Conservation (phyloP, 2,329 filamentous ascomycete genomes). For the Colletotrichum cordylinicola region DNA sequence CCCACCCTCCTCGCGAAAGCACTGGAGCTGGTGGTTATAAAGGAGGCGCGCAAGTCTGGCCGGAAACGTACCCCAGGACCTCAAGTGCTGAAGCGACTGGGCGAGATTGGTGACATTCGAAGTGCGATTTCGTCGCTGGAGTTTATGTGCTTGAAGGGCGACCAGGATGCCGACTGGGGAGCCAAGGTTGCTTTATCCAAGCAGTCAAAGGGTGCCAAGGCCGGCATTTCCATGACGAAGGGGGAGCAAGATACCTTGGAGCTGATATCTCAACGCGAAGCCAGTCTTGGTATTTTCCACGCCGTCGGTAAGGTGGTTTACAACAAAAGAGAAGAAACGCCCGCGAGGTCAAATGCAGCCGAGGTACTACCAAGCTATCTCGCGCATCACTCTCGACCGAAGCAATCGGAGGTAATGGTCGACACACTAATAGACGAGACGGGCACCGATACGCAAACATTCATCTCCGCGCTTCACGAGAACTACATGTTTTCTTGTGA, state of each 20-base stretch:
- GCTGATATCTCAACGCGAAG: slow-evolving; percentile 84
- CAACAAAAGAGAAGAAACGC: slow-evolving; percentile 79
- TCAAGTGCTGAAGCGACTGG: slow-evolving; percentile 77
- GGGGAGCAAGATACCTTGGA: slow-evolving; percentile 82
- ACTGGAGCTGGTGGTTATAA: slow-evolving; percentile 79
- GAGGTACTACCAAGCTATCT: slow-evolving; percentile 68
- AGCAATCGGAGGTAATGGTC: slow-evolving; percentile 68
- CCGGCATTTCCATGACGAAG: slow-evolving; percentile 67
- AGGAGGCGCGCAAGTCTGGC: slow-evolving; percentile 82
- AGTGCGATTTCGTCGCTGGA: slow-evolving; percentile 93
- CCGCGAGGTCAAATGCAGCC: slow-evolving; percentile 43
- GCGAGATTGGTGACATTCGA: slow-evolving; percentile 89
- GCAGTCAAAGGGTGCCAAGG: slow-evolving; percentile 65
- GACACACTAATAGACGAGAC: slow-evolving; percentile 90
- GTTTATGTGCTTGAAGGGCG: slow-evolving; percentile 86
- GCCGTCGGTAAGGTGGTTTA: slow-evolving; percentile 95
- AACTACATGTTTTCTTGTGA: slow-evolving; percentile 91
- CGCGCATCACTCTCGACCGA: slow-evolving; percentile 61
- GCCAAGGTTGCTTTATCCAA: slow-evolving; percentile 76
- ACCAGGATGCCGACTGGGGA: slow-evolving; percentile 76
- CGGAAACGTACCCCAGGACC: slow-evolving; percentile 79
- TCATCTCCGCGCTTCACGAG: slow-evolving; percentile 89
- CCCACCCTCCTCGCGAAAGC: slow-evolving; percentile 86
- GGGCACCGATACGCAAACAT: slow-evolving; percentile 89
- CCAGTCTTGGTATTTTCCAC: slow-evolving; percentile 92